These are phyloP conservation scores for Salvia splendens DNA, from an alignment of 257 asterid species.

Conservation along the genomic window DNA sequence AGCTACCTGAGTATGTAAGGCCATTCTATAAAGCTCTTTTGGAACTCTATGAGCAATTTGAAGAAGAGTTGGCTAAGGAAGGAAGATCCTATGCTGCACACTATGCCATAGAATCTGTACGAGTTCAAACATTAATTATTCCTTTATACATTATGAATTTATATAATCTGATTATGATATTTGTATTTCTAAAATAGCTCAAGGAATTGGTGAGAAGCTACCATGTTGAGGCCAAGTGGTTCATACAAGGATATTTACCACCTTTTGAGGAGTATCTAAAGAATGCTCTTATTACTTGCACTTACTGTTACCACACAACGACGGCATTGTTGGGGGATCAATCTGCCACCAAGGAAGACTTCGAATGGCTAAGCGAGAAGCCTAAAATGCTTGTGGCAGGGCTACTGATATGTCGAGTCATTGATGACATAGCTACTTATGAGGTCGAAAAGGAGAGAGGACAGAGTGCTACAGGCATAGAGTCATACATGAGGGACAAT, in stretches of 20 bases:
- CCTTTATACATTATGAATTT: background rate
- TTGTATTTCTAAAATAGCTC: background rate
- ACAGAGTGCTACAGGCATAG: conserved; percentile 34
- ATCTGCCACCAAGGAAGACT: background rate
- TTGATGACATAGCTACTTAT: conserved; percentile 7
- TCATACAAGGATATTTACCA: conserved; percentile 25
- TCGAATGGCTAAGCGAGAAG: background rate
- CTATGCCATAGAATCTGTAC: conserved; percentile 2
- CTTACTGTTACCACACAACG: background rate
- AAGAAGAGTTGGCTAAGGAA: conserved; percentile 16
- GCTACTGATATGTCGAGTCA: background rate
- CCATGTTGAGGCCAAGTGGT: conserved; percentile 25
- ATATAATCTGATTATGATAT: background rate
- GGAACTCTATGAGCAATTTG: background rate
- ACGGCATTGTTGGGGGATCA: background rate
- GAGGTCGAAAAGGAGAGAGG: conserved; percentile 37
- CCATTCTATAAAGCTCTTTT: background rate
- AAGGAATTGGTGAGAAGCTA: conserved; percentile 27
- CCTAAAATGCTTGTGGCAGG: conserved; percentile 4
- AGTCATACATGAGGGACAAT: conserved; percentile 28
- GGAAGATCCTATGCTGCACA: background rate
- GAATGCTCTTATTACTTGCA: conserved; percentile 13
- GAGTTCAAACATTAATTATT: background rate
- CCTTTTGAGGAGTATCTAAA: conserved; percentile 18
- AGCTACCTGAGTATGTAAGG: background rate